Conservation (phyloP, 306 rosid species). For the Spatholobus suberectus region DNA sequence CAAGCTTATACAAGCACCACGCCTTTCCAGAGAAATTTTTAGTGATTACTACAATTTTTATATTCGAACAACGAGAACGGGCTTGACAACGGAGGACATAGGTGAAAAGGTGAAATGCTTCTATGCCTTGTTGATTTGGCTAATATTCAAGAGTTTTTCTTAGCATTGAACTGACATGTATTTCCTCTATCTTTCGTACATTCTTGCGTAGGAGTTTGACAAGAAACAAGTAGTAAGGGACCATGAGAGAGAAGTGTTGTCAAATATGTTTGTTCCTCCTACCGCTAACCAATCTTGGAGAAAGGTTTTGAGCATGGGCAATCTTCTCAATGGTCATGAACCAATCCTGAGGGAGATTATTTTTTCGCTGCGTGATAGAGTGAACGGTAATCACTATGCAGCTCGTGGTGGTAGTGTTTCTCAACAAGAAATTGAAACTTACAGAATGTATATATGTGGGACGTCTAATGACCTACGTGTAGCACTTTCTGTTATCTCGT, state of each 20-base stretch:
- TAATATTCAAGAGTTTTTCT: not conserved
- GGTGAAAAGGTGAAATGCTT: conserved; percentile 60
- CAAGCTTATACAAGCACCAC: conserved; percentile 76
- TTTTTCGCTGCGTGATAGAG: conserved; percentile 68
- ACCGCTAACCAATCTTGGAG: conserved; percentile 97
- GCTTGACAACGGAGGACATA: conserved; percentile 49
- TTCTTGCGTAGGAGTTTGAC: conserved; percentile 63
- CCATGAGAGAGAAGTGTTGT: conserved; percentile 72
- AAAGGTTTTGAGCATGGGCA: conserved; percentile 96
- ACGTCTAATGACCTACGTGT: conserved; percentile 90
- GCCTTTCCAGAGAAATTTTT: conserved; percentile 80
- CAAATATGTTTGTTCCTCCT: conserved; percentile 83
- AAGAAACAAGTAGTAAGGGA: conserved; percentile 62
- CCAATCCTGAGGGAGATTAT: conserved; percentile 85
- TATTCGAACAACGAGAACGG: conserved; percentile 70
- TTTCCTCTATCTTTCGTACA: conserved; percentile 28
- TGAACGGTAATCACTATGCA: conserved; percentile 85
- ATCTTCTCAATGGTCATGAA: conserved; percentile 97
- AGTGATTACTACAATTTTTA: conserved; percentile 68
- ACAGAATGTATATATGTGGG: conserved; percentile 88
- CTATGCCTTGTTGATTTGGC: not conserved
- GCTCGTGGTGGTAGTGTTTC: conserved; percentile 50
- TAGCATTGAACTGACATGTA: conserved; percentile 40
- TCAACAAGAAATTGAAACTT: conserved; percentile 75
- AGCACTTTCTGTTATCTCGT: conserved; percentile 88